Evolutionary conservation across 352 stramenopile species (phyloP), one percentile per base, ranked within the genome.

Genomic region (Phytophthora podocarpi): DNA sequence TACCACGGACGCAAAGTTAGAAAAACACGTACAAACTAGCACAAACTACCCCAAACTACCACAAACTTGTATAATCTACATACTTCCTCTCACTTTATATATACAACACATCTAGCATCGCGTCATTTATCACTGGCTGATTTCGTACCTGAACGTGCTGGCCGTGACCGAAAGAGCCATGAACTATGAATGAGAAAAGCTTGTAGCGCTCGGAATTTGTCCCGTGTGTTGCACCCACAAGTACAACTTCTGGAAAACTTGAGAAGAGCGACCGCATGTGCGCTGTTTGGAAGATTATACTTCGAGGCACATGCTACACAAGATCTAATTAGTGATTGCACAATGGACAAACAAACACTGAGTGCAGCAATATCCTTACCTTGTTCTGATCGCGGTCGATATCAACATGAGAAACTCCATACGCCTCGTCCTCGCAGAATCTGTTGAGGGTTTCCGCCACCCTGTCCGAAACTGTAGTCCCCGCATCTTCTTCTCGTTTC

Each of bases 141-240:
- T 9, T 1, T 20, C 40, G 20, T 40, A 58, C 56, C 46, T 67
- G 48, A 1, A 67, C 56, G 23, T 67, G 54, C 30, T 71, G 56
- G 1, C 53, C 60, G 9, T 7, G 28, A 1, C 35, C 41, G 8
- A 59, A 13, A 3, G 53, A 24, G 26, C 54, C 60, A 41, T 64
- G 60, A 2, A 59, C 18, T 48, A 64, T 60, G 26, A 69, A 65
- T 0, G 53, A 64, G n/a, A n/a, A n/a, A n/a, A n/a, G n/a, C n/a
- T n/a, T n/a, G n/a, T n/a, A n/a, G n/a, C n/a, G n/a, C n/a, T n/a
- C n/a, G n/a, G n/a, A n/a, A n/a, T n/a, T n/a, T n/a, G n/a, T n/a
- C n/a, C n/a, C n/a, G n/a, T n/a, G n/a, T n/a, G n/a, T n/a, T n/a
- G n/a, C n/a, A n/a, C n/a, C 45, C 2, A 46, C 35, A 5, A 56